These are phyloP conservation scores for Oidium heveae DNA, from an alignment of 2,329 filamentous ascomycete species.

Conservation along the genomic window DNA sequence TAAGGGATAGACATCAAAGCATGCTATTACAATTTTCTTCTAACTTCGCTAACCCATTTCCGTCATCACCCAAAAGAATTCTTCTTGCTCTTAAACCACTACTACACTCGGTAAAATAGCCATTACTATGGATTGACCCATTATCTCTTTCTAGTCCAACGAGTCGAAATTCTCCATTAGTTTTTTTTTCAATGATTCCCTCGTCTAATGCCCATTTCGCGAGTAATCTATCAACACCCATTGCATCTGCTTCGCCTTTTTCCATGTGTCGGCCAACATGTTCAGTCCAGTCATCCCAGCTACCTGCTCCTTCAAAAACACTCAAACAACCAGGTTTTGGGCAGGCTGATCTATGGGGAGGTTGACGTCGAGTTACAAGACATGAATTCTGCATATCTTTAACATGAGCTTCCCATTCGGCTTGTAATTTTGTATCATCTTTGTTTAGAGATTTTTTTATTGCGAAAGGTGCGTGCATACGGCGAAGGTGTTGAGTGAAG, in stretches of 20 bases:
- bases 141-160: slow-evolving; percentile 19
- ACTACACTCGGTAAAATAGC: slow-evolving; percentile 14
- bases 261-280: slow-evolving; percentile 83
- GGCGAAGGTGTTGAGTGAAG: slow-evolving; percentile 78
- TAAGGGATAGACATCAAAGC: too few relatives aligned
- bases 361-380: slow-evolving; percentile 38
- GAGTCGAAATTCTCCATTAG: slow-evolving; percentile 31
- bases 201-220: slow-evolving; percentile 38
- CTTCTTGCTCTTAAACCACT: slow-evolving; percentile 8
- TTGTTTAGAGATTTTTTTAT: slow-evolving; percentile 32
- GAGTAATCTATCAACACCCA: slow-evolving; percentile 31
- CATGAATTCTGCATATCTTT: slow-evolving; percentile 52
- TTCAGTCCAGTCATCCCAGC: slow-evolving; percentile 82
- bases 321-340: slow-evolving; percentile 44
- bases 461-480: slow-evolving; percentile 64
- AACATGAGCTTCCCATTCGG: slow-evolving; percentile 38
- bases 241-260: slow-evolving; percentile 31
- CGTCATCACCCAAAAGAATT: slow-evolving; percentile 3
- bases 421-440: slow-evolving; percentile 30
- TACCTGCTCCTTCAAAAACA: slow-evolving; percentile 42
- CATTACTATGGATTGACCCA: slow-evolving; percentile 7
- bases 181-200: slow-evolving; percentile 32
- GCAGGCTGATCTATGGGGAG: slow-evolving; percentile 48
- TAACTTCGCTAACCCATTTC: slow-evolving; percentile 3
- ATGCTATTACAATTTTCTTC: neutral